These are phyloP conservation scores for Deinandra increscens DNA, from an alignment of 129 eudicot species.

Conservation along the genomic window DNA sequence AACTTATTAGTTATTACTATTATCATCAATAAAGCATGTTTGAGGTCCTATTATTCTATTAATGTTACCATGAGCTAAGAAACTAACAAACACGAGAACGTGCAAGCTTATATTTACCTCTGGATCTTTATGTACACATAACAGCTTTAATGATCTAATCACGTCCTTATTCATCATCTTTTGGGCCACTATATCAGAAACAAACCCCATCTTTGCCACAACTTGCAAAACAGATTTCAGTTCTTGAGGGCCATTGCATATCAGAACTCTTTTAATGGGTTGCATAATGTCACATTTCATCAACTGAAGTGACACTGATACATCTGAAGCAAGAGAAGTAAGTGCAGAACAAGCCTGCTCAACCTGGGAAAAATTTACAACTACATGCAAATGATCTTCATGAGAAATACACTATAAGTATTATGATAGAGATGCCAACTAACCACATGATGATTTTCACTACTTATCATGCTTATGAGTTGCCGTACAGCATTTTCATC, in stretches of 20 bases:
- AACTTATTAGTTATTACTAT: not conserved
- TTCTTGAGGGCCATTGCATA: conserved; percentile 64
- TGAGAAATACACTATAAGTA: not conserved
- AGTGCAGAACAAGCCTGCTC: conserved; percentile 98
- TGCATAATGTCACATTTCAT: conserved; percentile 95
- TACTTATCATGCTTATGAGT: conserved; percentile 97
- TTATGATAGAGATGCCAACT: conserved; percentile 33
- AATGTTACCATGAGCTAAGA: not conserved
- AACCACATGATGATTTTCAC: conserved; percentile 96
- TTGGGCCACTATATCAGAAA: conserved; percentile 79
- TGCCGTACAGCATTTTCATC: conserved; percentile 96
- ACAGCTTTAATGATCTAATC: conserved; percentile 64
- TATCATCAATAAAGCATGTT: not conserved
- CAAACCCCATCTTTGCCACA: conserved; percentile 67
- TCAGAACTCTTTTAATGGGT: conserved; percentile 77
- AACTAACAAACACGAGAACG: not conserved
- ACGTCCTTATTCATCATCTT: conserved; percentile 82
- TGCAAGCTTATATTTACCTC: conserved; percentile 47
- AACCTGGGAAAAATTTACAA: conserved; percentile 51
- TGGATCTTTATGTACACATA: conserved; percentile 71
- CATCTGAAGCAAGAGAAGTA: conserved; percentile 87
- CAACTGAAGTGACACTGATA: conserved; percentile 68
- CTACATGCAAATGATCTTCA: conserved; percentile 11
- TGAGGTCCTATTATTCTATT: conserved; percentile 5
- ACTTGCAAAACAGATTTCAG: conserved; percentile 86